phyloP scores from a whole-genome alignment of 768 basidiomycete species.

The Guyanaporus albipodus region DNA sequence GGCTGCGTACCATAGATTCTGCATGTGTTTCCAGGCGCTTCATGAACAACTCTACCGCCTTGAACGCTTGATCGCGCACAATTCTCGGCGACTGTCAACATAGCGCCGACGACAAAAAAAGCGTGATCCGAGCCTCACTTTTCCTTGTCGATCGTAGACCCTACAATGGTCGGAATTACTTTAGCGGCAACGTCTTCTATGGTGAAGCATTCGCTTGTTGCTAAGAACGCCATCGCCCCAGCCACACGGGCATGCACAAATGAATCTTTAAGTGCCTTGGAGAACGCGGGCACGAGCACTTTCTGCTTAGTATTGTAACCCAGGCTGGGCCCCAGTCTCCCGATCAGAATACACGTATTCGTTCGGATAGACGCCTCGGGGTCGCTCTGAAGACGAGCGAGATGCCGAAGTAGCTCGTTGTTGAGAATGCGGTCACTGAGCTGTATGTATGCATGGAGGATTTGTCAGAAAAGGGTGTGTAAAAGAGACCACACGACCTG shows the following conservation, averaged over 20 bases:
- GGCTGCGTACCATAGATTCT: slow-evolving; percentile 65
- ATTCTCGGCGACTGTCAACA: slow-evolving; percentile 44
- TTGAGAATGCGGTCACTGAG: slow-evolving; percentile 89
- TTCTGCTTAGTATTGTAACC: slow-evolving; percentile 90
- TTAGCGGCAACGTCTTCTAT: slow-evolving; percentile 83
- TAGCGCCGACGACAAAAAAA: neutral
- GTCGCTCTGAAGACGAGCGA: slow-evolving; percentile 92
- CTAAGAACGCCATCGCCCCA: slow-evolving; percentile 94
- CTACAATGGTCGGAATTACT: slow-evolving; percentile 83
- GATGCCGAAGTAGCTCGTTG: slow-evolving; percentile 89
- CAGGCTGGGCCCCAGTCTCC: slow-evolving; percentile 80
- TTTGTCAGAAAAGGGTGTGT: neutral
- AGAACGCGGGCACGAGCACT: slow-evolving; percentile 95
- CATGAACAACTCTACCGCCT: slow-evolving; percentile 83
- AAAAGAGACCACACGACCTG: neutral
- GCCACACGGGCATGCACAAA: slow-evolving; percentile 94
- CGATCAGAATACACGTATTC: slow-evolving; percentile 95
- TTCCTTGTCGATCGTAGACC: slow-evolving; percentile 83
- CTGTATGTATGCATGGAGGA: slow-evolving; percentile 39
- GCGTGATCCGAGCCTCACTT: slow-evolving; percentile 52
- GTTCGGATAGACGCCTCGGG: slow-evolving; percentile 93
- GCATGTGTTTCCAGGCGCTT: slow-evolving; percentile 79
- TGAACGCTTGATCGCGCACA: slow-evolving; percentile 96
- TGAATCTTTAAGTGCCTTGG: slow-evolving; percentile 80
- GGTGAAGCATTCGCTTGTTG: slow-evolving; percentile 86